A percentile compares a stretch with the other conserved stretches of the same genome.
Conservation (phyloP, 2,329 filamentous ascomycete species). For the Pyricularia sp. region DNA sequence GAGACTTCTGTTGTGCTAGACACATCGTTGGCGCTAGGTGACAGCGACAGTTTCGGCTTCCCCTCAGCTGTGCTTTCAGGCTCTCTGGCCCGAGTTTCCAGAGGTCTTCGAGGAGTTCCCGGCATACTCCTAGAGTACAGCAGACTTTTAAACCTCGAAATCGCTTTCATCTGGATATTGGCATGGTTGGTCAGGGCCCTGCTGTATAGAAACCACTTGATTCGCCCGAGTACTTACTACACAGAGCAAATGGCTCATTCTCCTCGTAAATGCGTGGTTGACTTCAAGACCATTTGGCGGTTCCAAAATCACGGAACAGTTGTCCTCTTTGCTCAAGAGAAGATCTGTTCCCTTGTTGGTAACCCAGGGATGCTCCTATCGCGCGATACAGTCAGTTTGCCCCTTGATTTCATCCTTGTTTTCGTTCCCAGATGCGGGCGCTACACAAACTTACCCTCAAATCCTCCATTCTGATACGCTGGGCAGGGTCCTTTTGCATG, state of each 20-base stretch:
- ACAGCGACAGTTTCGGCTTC: background rate
- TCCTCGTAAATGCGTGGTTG: conserved; percentile 80
- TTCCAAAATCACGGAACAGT: conserved; percentile 71
- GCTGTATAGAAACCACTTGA: background rate
- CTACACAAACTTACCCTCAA: conserved; percentile 55
- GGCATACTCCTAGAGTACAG: conserved; percentile 37
- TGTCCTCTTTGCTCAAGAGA: conserved; percentile 73
- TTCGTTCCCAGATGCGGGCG: background rate
- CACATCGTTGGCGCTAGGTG: background rate
- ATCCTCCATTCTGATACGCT: conserved; percentile 74
- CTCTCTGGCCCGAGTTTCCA: background rate
- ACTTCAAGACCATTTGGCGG: conserved; percentile 85
- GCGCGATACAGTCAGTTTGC: background rate
- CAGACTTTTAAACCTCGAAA: conserved; percentile 76
- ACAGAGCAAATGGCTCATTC: conserved; percentile 76
- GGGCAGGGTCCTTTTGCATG: conserved; percentile 75
- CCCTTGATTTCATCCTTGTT: background rate
- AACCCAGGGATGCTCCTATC: conserved; percentile 84
- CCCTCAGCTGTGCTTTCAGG: background rate
- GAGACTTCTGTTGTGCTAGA: background rate
- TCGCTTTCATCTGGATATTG: conserved; percentile 69
- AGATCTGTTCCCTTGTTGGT: conserved; percentile 70
- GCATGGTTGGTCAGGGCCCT: background rate
- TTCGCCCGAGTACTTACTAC: conserved; percentile 49
- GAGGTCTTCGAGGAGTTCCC: conserved; percentile 8